These are phyloP conservation scores for Aspergillus pseudoviridinutans DNA, from an alignment of 2,329 filamentous ascomycete species.

Conservation along the genomic window DNA sequence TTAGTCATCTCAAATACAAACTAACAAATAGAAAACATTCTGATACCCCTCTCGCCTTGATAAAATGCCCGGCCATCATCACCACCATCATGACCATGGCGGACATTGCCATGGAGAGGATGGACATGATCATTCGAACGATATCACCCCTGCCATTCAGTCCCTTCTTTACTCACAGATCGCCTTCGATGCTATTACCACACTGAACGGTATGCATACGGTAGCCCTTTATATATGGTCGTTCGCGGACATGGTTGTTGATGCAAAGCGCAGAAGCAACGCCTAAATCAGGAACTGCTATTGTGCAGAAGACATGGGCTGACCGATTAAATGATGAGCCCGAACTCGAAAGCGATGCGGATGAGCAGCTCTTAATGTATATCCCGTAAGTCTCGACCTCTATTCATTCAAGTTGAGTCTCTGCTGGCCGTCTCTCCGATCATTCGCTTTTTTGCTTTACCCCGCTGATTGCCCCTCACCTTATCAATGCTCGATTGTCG, in stretches of 20 bases:
- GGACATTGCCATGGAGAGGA: conserved; percentile 50
- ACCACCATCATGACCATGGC: conserved; percentile 37
- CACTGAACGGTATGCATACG: conserved; percentile 63
- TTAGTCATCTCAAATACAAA: background rate
- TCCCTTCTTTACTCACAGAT: conserved; percentile 89
- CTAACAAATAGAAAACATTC: background rate
- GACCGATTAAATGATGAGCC: conserved; percentile 69
- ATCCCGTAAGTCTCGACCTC: conserved; percentile 63
- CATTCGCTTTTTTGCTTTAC: conserved; percentile 8
- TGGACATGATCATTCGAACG: conserved; percentile 83
- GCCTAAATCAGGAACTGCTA: conserved; percentile 63
- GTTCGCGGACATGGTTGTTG: background rate
- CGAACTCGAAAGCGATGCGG: conserved; percentile 78
- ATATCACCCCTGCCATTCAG: conserved; percentile 87
- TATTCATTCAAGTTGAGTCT: background rate
- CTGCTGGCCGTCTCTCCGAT: background rate
- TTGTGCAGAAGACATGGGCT: conserved; percentile 88
- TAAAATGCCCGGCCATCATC: conserved; percentile 35
- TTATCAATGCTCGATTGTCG: conserved; percentile 1
- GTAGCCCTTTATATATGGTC: background rate
- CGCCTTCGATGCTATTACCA: conserved; percentile 77
- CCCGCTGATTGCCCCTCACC: conserved; percentile 25
- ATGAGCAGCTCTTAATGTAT: conserved; percentile 90
- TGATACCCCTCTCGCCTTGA: background rate
- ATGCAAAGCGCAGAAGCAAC: conserved; percentile 47